These are phyloP conservation scores for Hypoxylon sp. DNA, from an alignment of 2,329 filamentous ascomycete species.

Conservation along the genomic window DNA sequence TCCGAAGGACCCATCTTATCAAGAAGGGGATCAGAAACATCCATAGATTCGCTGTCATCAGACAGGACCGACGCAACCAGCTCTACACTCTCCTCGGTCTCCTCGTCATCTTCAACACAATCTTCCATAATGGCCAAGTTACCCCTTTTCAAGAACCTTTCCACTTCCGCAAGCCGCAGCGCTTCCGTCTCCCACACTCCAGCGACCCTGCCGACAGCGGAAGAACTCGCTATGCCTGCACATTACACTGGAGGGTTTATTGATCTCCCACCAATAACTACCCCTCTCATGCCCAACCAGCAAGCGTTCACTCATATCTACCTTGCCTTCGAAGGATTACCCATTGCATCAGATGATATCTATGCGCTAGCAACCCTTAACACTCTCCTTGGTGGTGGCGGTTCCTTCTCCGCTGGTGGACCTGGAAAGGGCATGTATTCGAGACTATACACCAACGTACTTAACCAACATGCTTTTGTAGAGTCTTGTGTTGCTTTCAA, in stretches of 20 bases:
- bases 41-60: constrained; percentile 59
- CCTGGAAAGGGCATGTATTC: constrained; percentile 99
- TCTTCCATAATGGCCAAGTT: constrained; percentile 83
- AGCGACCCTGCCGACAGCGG: constrained; percentile 60
- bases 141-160: constrained; percentile 91
- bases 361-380: constrained; percentile 96
- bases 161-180: constrained; percentile 77
- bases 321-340: constrained; percentile 93
- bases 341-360: constrained; percentile 91
- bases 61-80: constrained; percentile 54
- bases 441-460: constrained; percentile 94
- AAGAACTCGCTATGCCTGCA: constrained; percentile 75
- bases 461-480: constrained; percentile 98
- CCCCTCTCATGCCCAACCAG: constrained; percentile 81
- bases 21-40: constrained; percentile 72
- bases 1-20: constrained; percentile 65
- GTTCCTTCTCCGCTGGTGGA: constrained; percentile 95
- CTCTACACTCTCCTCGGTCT: constrained; percentile 55
- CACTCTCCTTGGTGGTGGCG: constrained; percentile 94
- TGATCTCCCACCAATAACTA: constrained; percentile 84
- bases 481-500: constrained; percentile 97
- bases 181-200: constrained; percentile 68
- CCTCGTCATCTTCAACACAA: constrained; percentile 57
- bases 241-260: constrained; percentile 96
- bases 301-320: constrained; percentile 93